Evolutionary conservation across 2,329 filamentous ascomycete genomes (phyloP).

Genomic region (Fusarium sp.): DNA sequence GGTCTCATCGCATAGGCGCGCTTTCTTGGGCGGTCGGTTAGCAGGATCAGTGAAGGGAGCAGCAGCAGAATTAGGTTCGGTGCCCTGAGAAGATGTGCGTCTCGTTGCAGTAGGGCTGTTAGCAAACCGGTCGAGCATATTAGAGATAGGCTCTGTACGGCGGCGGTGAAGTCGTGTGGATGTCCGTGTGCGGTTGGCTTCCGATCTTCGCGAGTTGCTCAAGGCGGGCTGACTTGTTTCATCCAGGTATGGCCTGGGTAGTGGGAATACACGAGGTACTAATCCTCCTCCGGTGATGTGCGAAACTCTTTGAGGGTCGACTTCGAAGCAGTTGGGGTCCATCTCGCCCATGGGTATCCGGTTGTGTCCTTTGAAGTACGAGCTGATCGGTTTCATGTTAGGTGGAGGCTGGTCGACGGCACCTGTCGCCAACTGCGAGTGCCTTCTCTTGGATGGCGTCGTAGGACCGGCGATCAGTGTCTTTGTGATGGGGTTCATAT

Average conservation of each 20-base stretch:
- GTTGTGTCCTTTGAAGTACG: conserved; percentile 61
- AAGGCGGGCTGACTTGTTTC: conserved; percentile 41
- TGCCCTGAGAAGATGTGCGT: conserved; percentile 22
- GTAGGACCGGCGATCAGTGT: conserved; percentile 59
- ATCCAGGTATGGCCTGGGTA: conserved; percentile 66
- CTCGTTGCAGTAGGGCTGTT: conserved; percentile 33
- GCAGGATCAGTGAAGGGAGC: conserved; percentile 36
- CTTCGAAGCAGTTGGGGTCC: conserved; percentile 68
- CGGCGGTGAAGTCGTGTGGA: conserved; percentile 57
- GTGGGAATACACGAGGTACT: conserved; percentile 65
- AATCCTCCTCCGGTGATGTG: conserved; percentile 59
- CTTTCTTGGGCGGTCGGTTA: conserved; percentile 64
- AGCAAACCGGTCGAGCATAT: conserved; percentile 50
- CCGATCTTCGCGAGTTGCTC: conserved; percentile 21
- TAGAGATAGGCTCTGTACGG: conserved; percentile 62
- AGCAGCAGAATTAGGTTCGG: conserved; percentile 16
- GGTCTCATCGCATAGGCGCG: conserved; percentile 61
- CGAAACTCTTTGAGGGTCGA: conserved; percentile 60
- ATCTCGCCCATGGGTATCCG: conserved; percentile 69
- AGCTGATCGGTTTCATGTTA: conserved; percentile 60
- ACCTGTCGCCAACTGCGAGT: conserved; percentile 49
- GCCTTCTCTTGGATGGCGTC: conserved; percentile 55
- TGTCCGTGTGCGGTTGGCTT: conserved; percentile 39
- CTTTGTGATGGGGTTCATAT: conserved; percentile 92
- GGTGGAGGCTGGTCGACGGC: conserved; percentile 43